Percentiles rank a stretch among this genome's conserved stretches.
phyloP scores from a whole-genome alignment of 2,329 filamentous ascomycete genomes.

The Neonectria neomacrospora region DNA sequence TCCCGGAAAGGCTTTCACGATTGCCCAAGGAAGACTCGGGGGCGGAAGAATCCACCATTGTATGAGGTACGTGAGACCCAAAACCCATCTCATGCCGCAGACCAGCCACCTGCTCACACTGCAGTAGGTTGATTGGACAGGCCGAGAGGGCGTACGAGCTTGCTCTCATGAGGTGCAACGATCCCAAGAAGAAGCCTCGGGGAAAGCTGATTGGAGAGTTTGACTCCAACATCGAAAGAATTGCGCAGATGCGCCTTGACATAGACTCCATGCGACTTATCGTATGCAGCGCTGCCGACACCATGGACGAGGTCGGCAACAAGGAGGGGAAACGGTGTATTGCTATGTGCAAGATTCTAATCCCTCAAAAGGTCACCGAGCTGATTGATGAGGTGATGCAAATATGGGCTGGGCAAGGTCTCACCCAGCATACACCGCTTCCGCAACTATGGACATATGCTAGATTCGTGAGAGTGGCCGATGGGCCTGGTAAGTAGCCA shows the following conservation, averaged over 20 bases:
- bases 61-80: conserved; percentile 12
- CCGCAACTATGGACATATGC: conserved; percentile 75
- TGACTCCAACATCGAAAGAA: conserved; percentile 83
- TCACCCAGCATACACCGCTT: conserved; percentile 90
- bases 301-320: conserved; percentile 84
- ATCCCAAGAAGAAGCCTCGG: conserved; percentile 29
- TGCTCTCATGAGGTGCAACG: conserved; percentile 23
- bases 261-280: conserved; percentile 87
- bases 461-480: conserved; percentile 81
- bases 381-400: conserved; percentile 94
- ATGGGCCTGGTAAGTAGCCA: conserved; percentile 68
- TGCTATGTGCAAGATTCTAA: conserved; percentile 88
- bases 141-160: conserved; percentile 27
- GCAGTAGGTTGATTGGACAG: conserved; percentile 79
- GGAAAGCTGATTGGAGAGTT: conserved; percentile 28
- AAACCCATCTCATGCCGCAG: not conserved
- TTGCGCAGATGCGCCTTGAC: conserved; percentile 85
- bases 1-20: conserved; percentile 18
- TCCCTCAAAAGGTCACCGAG: conserved; percentile 78
- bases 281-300: conserved; percentile 88
- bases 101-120: conserved; percentile 60
- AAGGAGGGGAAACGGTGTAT: conserved; percentile 89
- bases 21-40: conserved; percentile 25
- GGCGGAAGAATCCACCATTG: conserved; percentile 26
- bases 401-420: conserved; percentile 84